A percentile compares a stretch with the other conserved stretches of the same genome.
These are phyloP conservation scores for Dichotomopilus funicola DNA, from an alignment of 2,329 filamentous ascomycete species.

Conservation along the genomic window DNA sequence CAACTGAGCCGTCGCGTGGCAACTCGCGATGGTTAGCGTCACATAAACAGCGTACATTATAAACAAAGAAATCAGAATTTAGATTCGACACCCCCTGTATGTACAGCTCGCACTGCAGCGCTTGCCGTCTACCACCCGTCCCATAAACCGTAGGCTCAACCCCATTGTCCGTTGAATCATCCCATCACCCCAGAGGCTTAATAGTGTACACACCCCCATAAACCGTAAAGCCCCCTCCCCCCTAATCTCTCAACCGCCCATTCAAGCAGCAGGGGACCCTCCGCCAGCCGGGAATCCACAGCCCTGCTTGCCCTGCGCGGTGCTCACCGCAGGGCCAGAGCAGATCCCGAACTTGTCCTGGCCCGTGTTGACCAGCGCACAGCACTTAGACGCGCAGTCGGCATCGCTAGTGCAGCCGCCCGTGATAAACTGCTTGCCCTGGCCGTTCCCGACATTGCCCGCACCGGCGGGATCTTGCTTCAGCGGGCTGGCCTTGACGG, in stretches of 20 bases:
- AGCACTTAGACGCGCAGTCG: constrained; percentile 29
- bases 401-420: constrained; percentile 25
- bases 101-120: too few species aligned
- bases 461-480: constrained; percentile 29
- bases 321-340: constrained; percentile 24
- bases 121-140: too few species aligned
- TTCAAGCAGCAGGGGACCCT: too few species aligned
- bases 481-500: constrained; percentile 11
- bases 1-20: too few species aligned
- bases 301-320: constrained; percentile 26
- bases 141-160: too few species aligned
- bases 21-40: too few species aligned
- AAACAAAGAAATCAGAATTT: too few species aligned
- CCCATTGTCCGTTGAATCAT: too few species aligned
- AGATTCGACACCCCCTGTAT: too few species aligned
- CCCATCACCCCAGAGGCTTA: too few species aligned
- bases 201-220: not conserved
- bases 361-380: constrained; percentile 23
- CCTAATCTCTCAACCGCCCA: too few species aligned
- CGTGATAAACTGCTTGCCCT: constrained; percentile 27
- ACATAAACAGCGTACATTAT: too few species aligned
- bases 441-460: constrained; percentile 25
- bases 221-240: not conserved
- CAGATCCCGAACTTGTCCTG: constrained; percentile 23
- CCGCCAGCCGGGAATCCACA: constrained; percentile 24